A percentile compares a stretch with the other conserved stretches of the same genome.
These are phyloP conservation scores for Moesziomyces sp. DNA, from an alignment of 1,284 basidiomycete species.

Conservation along the genomic window DNA sequence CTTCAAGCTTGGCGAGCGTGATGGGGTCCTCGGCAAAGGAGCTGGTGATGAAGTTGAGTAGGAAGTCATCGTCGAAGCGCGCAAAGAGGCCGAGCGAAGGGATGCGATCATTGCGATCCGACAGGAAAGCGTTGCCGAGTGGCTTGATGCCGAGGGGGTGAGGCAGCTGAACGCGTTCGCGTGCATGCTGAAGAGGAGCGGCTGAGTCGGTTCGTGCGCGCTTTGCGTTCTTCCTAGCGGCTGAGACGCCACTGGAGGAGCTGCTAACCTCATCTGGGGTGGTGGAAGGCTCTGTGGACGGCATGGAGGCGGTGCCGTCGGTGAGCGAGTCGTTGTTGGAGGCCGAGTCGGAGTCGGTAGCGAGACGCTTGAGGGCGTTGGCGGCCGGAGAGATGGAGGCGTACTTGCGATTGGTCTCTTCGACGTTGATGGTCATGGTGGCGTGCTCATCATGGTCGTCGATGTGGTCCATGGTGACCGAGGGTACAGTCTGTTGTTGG, in stretches of 20 bases:
- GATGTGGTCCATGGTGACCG: neutral
- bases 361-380: conserved; percentile 35
- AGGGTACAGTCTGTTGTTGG: neutral
- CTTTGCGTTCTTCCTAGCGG: conserved; percentile 12
- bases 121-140: conserved; percentile 58
- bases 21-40: conserved; percentile 27
- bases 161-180: conserved; percentile 21
- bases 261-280: conserved; percentile 31
- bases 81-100: conserved; percentile 50
- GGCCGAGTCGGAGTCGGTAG: conserved; percentile 28
- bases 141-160: conserved; percentile 63
- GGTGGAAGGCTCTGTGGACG: conserved; percentile 41
- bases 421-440: conserved; percentile 35
- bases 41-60: conserved; percentile 47
- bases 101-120: conserved; percentile 41
- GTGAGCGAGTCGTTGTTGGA: conserved; percentile 40
- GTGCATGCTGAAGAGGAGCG: conserved; percentile 1
- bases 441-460: conserved; percentile 4
- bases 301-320: conserved; percentile 35
- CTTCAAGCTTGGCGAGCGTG: conserved; percentile 41
- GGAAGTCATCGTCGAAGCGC: conserved; percentile 51
- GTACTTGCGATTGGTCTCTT: conserved; percentile 38
- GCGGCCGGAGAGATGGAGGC: conserved; percentile 24
- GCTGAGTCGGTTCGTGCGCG: conserved; percentile 18
- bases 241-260: conserved; percentile 16